phyloP scores from a whole-genome alignment of 345 rosid genomes.

The Mangifera indica region DNA sequence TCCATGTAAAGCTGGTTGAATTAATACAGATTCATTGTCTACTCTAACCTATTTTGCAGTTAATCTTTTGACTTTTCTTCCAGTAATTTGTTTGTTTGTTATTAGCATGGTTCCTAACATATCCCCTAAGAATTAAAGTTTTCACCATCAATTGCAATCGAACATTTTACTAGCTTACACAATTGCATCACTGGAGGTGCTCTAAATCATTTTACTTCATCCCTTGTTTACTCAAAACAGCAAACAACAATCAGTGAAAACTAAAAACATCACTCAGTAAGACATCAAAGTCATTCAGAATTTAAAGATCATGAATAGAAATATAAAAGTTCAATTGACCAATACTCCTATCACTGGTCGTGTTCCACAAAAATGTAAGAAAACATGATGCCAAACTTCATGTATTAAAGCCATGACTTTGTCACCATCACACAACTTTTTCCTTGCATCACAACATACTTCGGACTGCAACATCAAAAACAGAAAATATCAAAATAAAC shows the following conservation, averaged over 20 bases:
- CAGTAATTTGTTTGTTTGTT: too few relatives aligned
- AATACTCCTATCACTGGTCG: neutral
- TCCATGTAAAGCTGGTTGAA: too few relatives aligned
- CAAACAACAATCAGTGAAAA: neutral
- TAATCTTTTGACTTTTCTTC: too few relatives aligned
- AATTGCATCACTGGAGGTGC: neutral
- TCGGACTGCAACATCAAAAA: neutral
- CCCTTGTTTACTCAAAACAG: neutral
- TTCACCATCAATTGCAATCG: neutral
- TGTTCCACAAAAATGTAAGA: neutral
- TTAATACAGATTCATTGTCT: too few relatives aligned
- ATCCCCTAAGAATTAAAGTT: neutral
- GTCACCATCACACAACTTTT: too few relatives aligned
- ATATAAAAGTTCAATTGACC: neutral
- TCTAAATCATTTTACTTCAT: neutral
- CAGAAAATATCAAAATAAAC: neutral
- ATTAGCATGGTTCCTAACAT: too few relatives aligned
- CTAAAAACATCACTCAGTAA: neutral
- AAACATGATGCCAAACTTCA: conserved; percentile 2
- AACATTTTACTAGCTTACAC: neutral
- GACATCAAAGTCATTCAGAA: neutral
- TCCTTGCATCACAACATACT: neutral
- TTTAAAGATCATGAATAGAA: neutral
- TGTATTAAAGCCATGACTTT: neutral
- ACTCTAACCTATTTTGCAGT: too few relatives aligned